These are phyloP conservation scores for Vaccinium corymbosum DNA, from an alignment of 148 eudicot genomes.

Conservation along the genomic window DNA sequence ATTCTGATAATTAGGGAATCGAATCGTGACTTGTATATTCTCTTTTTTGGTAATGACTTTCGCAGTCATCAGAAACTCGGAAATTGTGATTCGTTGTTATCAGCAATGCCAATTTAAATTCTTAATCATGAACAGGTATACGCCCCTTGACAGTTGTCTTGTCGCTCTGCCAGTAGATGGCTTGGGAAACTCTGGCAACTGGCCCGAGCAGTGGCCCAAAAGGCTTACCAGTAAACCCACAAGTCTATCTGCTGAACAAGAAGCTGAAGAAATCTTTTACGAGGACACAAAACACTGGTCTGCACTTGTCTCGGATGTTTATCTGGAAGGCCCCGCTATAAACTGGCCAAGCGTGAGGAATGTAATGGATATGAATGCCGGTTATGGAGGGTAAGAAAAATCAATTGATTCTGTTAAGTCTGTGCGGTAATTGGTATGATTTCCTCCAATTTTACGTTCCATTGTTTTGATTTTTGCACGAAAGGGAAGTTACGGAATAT, in stretches of 20 bases:
- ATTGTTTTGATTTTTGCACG: neutral
- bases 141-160: slow-evolving; percentile 72
- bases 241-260: slow-evolving; percentile 46
- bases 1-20: neutral
- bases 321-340: slow-evolving; percentile 52
- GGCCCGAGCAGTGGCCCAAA: slow-evolving; percentile 89
- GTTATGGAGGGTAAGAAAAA: slow-evolving; percentile 80
- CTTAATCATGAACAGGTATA: slow-evolving; percentile 51
- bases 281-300: slow-evolving; percentile 74
- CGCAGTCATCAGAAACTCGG: neutral
- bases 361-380: slow-evolving; percentile 96
- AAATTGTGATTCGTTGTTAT: neutral
- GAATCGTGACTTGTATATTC: neutral
- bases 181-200: slow-evolving; percentile 28
- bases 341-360: slow-evolving; percentile 80
- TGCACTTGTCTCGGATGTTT: slow-evolving; percentile 63
- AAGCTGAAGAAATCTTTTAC: slow-evolving; percentile 46
- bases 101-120: neutral
- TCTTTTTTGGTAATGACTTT: neutral
- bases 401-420: neutral
- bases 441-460: neutral
- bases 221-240: slow-evolving; percentile 64
- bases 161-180: slow-evolving; percentile 39
- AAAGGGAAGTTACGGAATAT: neutral
- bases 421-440: neutral